phyloP scores from a whole-genome alignment of 495 filamentous ascomycete species.

The Tuber brumale region DNA sequence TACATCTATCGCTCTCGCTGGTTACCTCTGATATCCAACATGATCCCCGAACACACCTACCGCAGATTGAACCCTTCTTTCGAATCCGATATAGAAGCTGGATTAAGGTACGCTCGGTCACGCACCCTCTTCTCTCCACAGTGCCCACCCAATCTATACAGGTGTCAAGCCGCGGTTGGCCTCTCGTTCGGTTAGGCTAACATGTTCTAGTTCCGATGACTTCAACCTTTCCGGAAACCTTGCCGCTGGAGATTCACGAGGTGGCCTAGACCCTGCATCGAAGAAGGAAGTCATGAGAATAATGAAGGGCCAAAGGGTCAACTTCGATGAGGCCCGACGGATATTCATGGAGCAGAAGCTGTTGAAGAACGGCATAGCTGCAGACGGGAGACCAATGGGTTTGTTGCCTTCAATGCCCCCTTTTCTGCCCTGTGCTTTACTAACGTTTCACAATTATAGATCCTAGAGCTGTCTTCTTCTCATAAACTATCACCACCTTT shows the following conservation, averaged over 20 bases:
- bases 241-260: conserved; percentile 63
- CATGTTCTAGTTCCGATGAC: conserved; percentile 53
- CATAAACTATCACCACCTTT: conserved; percentile 21
- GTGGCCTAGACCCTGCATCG: conserved; percentile 67
- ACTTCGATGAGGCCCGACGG: conserved; percentile 85
- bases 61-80: conserved; percentile 65
- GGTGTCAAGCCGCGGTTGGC: neutral
- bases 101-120: conserved; percentile 48
- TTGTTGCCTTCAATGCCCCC: conserved; percentile 6
- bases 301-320: conserved; percentile 70
- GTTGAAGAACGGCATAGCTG: conserved; percentile 74
- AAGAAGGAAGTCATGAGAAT: conserved; percentile 78
- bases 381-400: conserved; percentile 82
- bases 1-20: conserved; percentile 75
- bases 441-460: conserved; percentile 13
- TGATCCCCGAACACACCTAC: conserved; percentile 53
- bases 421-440: neutral
- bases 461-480: conserved; percentile 36
- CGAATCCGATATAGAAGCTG: conserved; percentile 72
- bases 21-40: conserved; percentile 57
- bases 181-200: conserved; percentile 8
- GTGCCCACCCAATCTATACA: neutral
- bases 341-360: conserved; percentile 80
- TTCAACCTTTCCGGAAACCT: conserved; percentile 80
- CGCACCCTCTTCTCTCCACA: too few relatives aligned